phyloP scores from a whole-genome alignment of 1,284 basidiomycete genomes.

The Salmacisia buchloeana region DNA sequence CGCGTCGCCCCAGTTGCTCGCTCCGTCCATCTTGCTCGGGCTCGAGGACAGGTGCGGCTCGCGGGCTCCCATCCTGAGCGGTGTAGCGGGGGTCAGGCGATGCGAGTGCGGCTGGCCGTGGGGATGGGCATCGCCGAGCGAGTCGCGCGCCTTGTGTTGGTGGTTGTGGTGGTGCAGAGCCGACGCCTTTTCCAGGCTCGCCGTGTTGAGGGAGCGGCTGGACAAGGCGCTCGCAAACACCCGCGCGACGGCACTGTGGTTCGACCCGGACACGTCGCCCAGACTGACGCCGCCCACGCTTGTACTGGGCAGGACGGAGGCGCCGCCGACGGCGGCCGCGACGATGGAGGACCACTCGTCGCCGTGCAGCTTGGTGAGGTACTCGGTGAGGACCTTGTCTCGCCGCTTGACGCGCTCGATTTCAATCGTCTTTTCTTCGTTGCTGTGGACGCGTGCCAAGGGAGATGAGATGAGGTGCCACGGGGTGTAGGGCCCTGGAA shows the following conservation, averaged over 20 bases:
- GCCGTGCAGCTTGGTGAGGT: slow-evolving; percentile 28
- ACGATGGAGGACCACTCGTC: slow-evolving; percentile 36
- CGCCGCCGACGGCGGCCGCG: not conserved
- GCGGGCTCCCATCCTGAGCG: not conserved
- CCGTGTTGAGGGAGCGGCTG: not conserved
- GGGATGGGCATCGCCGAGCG: not conserved
- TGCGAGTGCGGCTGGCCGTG: not conserved
- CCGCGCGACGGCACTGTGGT: slow-evolving; percentile 18
- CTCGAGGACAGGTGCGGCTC: slow-evolving; percentile 10
- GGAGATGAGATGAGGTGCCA: not conserved
- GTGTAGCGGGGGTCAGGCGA: not conserved
- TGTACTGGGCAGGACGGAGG: not conserved
- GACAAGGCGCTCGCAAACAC: slow-evolving; percentile 1
- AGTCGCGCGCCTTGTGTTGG: too few relatives aligned
- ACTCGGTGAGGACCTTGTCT: slow-evolving; percentile 32
- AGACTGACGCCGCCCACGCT: not conserved
- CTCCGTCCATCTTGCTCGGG: slow-evolving; percentile 16
- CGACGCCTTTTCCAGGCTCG: not conserved
- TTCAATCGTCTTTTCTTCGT: slow-evolving; percentile 40
- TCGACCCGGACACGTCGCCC: not conserved
- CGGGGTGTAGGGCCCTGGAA: not conserved
- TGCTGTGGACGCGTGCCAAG: slow-evolving; percentile 11
- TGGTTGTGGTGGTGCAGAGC: too few relatives aligned
- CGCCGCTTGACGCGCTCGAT: slow-evolving; percentile 30
- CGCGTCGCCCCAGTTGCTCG: slow-evolving; percentile 26